Conservation (phyloP, 169 alveolate genomes). For the Plasmodium adleri region DNA sequence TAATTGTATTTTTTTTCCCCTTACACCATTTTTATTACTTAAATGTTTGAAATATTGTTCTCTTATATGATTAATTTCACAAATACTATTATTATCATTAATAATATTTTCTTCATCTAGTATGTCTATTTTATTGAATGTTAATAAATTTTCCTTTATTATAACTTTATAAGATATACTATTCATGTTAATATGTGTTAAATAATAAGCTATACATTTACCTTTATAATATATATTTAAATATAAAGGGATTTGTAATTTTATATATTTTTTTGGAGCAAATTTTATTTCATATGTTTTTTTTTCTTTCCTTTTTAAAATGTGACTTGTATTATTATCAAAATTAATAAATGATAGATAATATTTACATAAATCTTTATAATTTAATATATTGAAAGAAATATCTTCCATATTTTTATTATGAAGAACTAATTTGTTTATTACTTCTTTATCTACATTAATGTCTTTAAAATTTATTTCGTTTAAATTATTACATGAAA, state of each 20-base stretch:
- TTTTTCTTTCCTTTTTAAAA: conserved; percentile 63
- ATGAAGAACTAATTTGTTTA: conserved; percentile 41
- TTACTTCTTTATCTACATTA: conserved; percentile 67
- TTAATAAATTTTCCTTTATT: conserved; percentile 30
- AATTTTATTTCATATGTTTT: conserved; percentile 65
- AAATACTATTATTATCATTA: neutral
- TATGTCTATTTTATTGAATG: conserved; percentile 33
- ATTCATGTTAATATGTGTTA: conserved; percentile 48
- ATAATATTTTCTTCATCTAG: neutral
- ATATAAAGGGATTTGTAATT: conserved; percentile 55
- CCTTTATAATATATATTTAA: conserved; percentile 28
- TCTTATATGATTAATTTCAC: conserved; percentile 38
- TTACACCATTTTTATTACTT: conserved; percentile 25
- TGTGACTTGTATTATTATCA: conserved; percentile 49
- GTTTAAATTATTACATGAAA: conserved; percentile 59
- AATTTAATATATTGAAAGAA: conserved; percentile 60
- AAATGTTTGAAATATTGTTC: conserved; percentile 38
- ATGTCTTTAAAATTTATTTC: conserved; percentile 57
- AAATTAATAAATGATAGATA: conserved; percentile 41
- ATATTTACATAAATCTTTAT: conserved; percentile 21
- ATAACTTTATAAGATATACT: conserved; percentile 67
- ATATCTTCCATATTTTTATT: conserved; percentile 59
- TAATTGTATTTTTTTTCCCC: conserved; percentile 34
- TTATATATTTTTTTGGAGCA: conserved; percentile 49
- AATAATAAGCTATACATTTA: conserved; percentile 27